A percentile compares a stretch with the other conserved stretches of the same genome.
Evolutionary conservation across 2,329 filamentous ascomycete genomes (phyloP).

Genomic region (Aspergillus cejpii): DNA sequence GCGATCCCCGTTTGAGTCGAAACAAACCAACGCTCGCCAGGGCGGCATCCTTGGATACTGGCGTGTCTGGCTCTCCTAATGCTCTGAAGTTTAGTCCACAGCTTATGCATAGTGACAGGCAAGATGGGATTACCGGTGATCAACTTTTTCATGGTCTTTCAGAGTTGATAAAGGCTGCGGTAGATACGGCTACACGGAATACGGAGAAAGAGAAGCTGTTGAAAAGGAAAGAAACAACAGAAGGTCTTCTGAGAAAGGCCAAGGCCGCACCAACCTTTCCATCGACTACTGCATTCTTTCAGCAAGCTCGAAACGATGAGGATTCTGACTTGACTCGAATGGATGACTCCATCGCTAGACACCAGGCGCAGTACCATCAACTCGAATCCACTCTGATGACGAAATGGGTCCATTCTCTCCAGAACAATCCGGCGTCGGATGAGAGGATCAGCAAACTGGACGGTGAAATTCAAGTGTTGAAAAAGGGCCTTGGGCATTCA

Average conservation of each 20-base stretch:
- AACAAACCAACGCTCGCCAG: not conserved
- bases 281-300: slow-evolving; percentile 18
- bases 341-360: slow-evolving; percentile 16
- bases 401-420: slow-evolving; percentile 6
- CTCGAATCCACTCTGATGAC: slow-evolving; percentile 12
- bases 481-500: not conserved
- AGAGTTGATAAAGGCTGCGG: slow-evolving; percentile 16
- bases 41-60: not conserved
- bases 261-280: slow-evolving; percentile 18
- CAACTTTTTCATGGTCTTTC: slow-evolving; percentile 35
- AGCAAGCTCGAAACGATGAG: slow-evolving; percentile 16
- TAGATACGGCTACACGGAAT: slow-evolving; percentile 23
- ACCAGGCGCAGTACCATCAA: slow-evolving; percentile 13
- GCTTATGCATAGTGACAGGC: not conserved
- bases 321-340: slow-evolving; percentile 17
- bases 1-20: slow-evolving; percentile 19
- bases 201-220: slow-evolving; percentile 23
- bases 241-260: slow-evolving; percentile 31
- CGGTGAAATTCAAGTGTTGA: slow-evolving; percentile 5
- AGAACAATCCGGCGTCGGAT: not conserved
- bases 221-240: slow-evolving; percentile 29
- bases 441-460: slow-evolving; percentile 17
- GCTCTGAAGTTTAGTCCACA: not conserved
- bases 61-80: not conserved
- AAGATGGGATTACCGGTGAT: slow-evolving; percentile 21